These are phyloP conservation scores for Bipolaris oryzae DNA, from an alignment of 2,329 filamentous ascomycete species.

Conservation along the genomic window DNA sequence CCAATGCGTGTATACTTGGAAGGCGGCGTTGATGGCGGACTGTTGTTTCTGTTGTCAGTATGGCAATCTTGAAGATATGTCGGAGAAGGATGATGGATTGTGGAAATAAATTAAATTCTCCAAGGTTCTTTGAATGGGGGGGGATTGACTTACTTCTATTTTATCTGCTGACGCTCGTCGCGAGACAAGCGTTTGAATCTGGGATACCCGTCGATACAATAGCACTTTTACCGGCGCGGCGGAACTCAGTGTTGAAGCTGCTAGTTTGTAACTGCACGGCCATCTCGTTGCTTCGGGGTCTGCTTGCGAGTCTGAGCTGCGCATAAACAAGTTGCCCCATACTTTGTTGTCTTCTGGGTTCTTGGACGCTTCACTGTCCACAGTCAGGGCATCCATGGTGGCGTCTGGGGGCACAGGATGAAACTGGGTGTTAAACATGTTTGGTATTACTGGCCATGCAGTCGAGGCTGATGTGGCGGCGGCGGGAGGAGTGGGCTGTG, in stretches of 20 bases:
- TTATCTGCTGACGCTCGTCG: slow-evolving; percentile 1
- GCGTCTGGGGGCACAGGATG: background rate
- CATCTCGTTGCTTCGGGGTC: slow-evolving; percentile 9
- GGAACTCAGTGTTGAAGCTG: slow-evolving; percentile 12
- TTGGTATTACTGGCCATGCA: background rate
- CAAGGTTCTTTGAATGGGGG: no score
- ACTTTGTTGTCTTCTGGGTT: slow-evolving; percentile 40
- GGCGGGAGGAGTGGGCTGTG: background rate
- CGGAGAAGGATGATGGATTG: no score
- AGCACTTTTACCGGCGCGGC: slow-evolving; percentile 15
- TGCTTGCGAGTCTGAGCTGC: background rate
- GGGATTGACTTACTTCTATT: slow-evolving; percentile 9
- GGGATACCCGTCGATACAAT: slow-evolving; percentile 8
- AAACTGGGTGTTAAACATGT: slow-evolving; percentile 16
- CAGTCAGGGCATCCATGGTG: no score
- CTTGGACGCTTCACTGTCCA: slow-evolving; percentile 34
- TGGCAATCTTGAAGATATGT: no score
- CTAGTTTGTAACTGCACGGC: slow-evolving; percentile 15
- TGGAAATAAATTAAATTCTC: no score
- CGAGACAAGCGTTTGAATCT: slow-evolving; percentile 9
- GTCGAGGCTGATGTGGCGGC: background rate
- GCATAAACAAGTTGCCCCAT: slow-evolving; percentile 15
- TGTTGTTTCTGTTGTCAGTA: background rate
- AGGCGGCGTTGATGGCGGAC: slow-evolving; percentile 54
- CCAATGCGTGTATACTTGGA: slow-evolving; percentile 63